These are phyloP conservation scores for Rhizopus sp. DNA, from an alignment of 371 early-diverging fungal genomes.

Conservation along the genomic window DNA sequence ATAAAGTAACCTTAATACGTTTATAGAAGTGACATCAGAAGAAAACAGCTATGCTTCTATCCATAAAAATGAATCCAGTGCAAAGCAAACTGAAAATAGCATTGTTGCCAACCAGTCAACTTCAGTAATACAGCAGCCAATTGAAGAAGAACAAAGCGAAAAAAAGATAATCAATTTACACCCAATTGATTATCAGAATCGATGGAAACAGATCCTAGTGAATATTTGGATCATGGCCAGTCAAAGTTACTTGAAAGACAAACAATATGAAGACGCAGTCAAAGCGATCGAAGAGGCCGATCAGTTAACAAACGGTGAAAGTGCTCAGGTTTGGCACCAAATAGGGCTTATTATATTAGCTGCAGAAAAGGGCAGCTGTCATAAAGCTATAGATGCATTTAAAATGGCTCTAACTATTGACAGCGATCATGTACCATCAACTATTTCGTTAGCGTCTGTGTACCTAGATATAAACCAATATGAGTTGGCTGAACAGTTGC, in stretches of 20 bases:
- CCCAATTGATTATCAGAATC: slow-evolving; percentile 1
- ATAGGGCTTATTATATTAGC: slow-evolving; percentile 4
- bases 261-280: slow-evolving; percentile 14
- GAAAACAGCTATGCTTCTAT: too few species aligned
- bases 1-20: too few species aligned
- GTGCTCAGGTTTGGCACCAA: slow-evolving; percentile 24
- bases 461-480: slow-evolving; percentile 22
- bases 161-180: not conserved
- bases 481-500: slow-evolving; percentile 35
- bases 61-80: too few species aligned
- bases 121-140: too few species aligned
- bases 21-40: too few species aligned
- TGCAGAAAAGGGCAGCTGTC: slow-evolving; percentile 1
- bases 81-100: too few species aligned
- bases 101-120: too few species aligned
- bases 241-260: slow-evolving; percentile 7
- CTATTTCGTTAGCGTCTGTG: slow-evolving; percentile 28
- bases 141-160: not conserved
- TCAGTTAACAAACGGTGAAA: slow-evolving; percentile 1
- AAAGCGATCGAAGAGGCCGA: slow-evolving; percentile 20
- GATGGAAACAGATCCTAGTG: slow-evolving; percentile 15
- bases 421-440: slow-evolving; percentile 32
- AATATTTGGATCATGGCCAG: slow-evolving; percentile 22
- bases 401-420: slow-evolving; percentile 34
- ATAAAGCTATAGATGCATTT: slow-evolving; percentile 30